phyloP scores from a whole-genome alignment of 192 early-diverging fungal species.

The Irineochytrium annulatum region DNA sequence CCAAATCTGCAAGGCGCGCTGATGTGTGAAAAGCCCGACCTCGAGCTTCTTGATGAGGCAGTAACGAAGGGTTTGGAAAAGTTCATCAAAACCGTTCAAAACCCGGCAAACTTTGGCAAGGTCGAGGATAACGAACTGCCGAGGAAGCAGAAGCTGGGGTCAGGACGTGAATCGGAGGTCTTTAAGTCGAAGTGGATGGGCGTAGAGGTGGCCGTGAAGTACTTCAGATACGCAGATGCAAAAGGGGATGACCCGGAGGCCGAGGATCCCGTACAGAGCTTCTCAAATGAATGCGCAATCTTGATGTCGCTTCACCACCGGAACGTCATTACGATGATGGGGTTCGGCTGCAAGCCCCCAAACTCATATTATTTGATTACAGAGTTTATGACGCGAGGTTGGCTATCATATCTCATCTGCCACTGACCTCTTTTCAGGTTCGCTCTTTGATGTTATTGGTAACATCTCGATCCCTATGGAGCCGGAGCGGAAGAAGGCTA shows the following conservation, averaged over 20 bases:
- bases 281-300: slow-evolving; percentile 1
- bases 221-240: slow-evolving; percentile 7
- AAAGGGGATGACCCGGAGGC: slow-evolving; percentile 6
- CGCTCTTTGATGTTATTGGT: neutral
- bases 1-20: neutral
- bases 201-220: neutral
- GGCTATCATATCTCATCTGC: neutral
- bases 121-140: neutral
- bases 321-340: slow-evolving; percentile 1
- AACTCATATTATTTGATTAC: neutral
- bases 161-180: neutral
- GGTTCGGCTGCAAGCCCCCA: neutral
- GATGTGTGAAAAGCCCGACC: neutral
- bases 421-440: too few relatives aligned
- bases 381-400: slow-evolving; percentile 1
- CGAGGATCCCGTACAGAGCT: neutral
- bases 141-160: neutral
- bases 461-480: neutral
- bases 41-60: neutral
- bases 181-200: neutral
- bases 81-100: neutral
- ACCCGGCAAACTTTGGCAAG: neutral
- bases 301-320: slow-evolving; percentile 3
- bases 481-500: neutral
- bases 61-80: neutral